Evolutionary conservation across 306 rosid genomes (phyloP).

Genomic region (Heteromeles arbutifolia): DNA sequence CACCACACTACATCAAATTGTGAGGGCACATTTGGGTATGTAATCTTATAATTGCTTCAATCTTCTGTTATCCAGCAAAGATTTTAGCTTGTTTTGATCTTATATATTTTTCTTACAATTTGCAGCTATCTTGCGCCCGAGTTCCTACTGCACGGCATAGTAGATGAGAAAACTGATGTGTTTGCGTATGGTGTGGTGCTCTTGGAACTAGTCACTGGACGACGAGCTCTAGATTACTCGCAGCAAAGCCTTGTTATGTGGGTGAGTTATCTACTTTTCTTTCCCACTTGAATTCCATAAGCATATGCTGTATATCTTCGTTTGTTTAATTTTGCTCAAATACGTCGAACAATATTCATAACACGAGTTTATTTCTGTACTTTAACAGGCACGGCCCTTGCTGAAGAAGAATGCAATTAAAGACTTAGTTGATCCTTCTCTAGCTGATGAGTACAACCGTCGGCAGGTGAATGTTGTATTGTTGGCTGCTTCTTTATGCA

Average conservation of each 20-base stretch:
- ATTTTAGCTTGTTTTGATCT: background rate
- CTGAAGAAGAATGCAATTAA: slow-evolving; percentile 51
- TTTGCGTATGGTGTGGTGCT: slow-evolving; percentile 88
- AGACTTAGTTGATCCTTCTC: slow-evolving; percentile 62
- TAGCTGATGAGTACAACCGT: slow-evolving; percentile 42
- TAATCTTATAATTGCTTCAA: slow-evolving; percentile 11
- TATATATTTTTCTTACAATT: background rate
- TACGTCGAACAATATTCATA: background rate
- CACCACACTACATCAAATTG: slow-evolving; percentile 77
- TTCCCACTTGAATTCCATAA: background rate
- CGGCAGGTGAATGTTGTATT: slow-evolving; percentile 56
- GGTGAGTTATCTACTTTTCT: slow-evolving; percentile 33
- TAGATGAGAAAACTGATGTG: slow-evolving; percentile 89
- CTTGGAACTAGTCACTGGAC: slow-evolving; percentile 79
- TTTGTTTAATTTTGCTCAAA: background rate
- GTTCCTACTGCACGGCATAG: slow-evolving; percentile 86
- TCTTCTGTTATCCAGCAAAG: background rate
- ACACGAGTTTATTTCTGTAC: background rate
- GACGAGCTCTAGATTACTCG: slow-evolving; percentile 92
- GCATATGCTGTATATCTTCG: background rate
- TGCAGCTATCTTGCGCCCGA: slow-evolving; percentile 92
- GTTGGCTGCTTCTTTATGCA: slow-evolving; percentile 78
- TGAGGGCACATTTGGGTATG: slow-evolving; percentile 98
- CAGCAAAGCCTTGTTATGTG: slow-evolving; percentile 94
- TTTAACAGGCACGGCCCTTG: slow-evolving; percentile 74